Percentiles rank a stretch among this genome's conserved stretches.
These are phyloP conservation scores for Pyricularia grisea DNA, from an alignment of 2,329 filamentous ascomycete species.

Conservation along the genomic window DNA sequence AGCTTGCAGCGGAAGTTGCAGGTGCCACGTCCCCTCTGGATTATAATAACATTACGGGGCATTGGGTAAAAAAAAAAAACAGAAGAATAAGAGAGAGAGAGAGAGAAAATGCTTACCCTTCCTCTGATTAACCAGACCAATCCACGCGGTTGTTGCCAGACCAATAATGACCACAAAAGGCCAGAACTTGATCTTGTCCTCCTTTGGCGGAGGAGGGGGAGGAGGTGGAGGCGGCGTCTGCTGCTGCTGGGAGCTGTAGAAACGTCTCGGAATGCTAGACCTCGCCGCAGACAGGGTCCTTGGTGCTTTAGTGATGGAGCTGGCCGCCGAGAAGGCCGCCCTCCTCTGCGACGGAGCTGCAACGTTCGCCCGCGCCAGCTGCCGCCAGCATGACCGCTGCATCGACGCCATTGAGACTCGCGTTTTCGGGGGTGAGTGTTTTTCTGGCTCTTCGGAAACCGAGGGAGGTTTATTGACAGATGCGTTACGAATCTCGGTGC, in stretches of 20 bases:
- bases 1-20: not conserved
- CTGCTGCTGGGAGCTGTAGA: slow-evolving; percentile 14
- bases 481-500: not conserved
- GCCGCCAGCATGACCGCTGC: slow-evolving; percentile 7
- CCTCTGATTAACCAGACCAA: slow-evolving; percentile 38
- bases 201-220: slow-evolving; percentile 7
- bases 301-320: not conserved
- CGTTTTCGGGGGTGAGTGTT: not conserved
- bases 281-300: not conserved
- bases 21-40: not conserved
- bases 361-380: slow-evolving; percentile 3
- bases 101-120: slow-evolving; percentile 29
- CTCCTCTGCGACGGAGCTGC: not conserved
- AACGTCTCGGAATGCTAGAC: not conserved
- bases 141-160: slow-evolving; percentile 37
- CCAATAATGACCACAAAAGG: slow-evolving; percentile 43
- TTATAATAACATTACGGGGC: not conserved
- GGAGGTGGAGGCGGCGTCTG: slow-evolving; percentile 11
- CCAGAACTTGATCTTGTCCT: slow-evolving; percentile 42
- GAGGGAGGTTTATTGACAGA: not conserved
- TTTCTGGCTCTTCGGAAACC: not conserved
- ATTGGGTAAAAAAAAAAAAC: not conserved
- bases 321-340: not conserved
- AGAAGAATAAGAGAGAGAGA: too few relatives aligned
- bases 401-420: slow-evolving; percentile 6